Percentiles rank a stretch among this genome's conserved stretches.
Conservation (phyloP, 495 filamentous ascomycete species). For the Ramalina peruviana region DNA sequence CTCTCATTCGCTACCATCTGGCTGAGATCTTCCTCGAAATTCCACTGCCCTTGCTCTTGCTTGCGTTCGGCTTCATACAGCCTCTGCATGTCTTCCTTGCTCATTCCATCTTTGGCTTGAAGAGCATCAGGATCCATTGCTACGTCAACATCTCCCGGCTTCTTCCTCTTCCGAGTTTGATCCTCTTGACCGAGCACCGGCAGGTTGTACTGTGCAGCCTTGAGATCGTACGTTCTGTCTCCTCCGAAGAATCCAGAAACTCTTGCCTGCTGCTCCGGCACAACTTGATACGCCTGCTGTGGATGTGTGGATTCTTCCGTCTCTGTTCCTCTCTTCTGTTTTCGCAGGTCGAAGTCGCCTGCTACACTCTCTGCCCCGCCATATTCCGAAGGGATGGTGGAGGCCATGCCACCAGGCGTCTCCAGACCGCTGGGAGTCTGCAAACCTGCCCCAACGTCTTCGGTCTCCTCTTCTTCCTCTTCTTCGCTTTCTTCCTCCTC, state of each 20-base stretch:
- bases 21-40: constrained; percentile 82
- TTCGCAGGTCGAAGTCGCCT: constrained; percentile 85
- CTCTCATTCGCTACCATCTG: constrained; percentile 95
- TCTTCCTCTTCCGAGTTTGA: constrained; percentile 71
- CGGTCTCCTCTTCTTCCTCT: constrained; percentile 38
- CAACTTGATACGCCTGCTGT: constrained; percentile 70
- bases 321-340: constrained; percentile 71
- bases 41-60: constrained; percentile 62
- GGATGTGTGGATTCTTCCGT: constrained; percentile 69
- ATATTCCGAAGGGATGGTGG: constrained; percentile 65
- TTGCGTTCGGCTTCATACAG: constrained; percentile 66
- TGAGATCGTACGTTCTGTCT: constrained; percentile 82
- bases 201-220: constrained; percentile 33
- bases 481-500: constrained; percentile 71
- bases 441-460: constrained; percentile 43
- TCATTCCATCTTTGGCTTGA: constrained; percentile 53
- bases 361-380: constrained; percentile 56
- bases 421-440: constrained; percentile 67
- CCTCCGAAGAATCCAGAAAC: constrained; percentile 92
- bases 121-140: constrained; percentile 74
- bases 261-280: constrained; percentile 72
- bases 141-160: constrained; percentile 89
- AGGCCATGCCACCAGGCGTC: constrained; percentile 68
- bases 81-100: constrained; percentile 49
- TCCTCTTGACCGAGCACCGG: constrained; percentile 74